Evolutionary conservation across 75 land plant species (phyloP), one percentile per base, ranked within the genome.

Genomic region (Azolla pinnata): DNA sequence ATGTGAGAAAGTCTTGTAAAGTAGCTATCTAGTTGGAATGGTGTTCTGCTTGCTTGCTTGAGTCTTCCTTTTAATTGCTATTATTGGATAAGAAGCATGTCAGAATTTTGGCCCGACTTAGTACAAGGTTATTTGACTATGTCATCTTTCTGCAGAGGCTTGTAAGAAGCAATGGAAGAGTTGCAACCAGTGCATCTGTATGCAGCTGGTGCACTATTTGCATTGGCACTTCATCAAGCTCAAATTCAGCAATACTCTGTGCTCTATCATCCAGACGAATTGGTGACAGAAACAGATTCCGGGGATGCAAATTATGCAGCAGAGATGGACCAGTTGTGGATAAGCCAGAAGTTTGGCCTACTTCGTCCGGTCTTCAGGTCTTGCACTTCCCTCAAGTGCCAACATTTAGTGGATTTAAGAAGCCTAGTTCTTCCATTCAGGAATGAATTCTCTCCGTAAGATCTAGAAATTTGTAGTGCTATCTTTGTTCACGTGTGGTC

Each of bases 331-430:
- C 31, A 60, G 9, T 77, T 83, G 20, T 92, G 97, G 97, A 90
- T 71, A 24, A 72, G 81, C 61, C 67, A 78, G 30, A 27, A 57
- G 27, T 70, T 65, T 27, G 78, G 81, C 34, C 75, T 92, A 8
- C 84, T 88, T 44, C 97, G 83, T 18, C 97, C 90, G 31, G 79
- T 85, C 4, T 88, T 92, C 77, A 73, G 80, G 97, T 91, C n/a
- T n/a, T n/a, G n/a, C n/a, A n/a, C n/a, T n/a, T n/a, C n/a, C n/a
- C n/a, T n/a, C n/a, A n/a, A n/a, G n/a, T n/a, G n/a, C n/a, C n/a
- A n/a, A n/a, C n/a, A n/a, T n/a, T n/a, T n/a, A n/a, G n/a, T n/a
- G n/a, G n/a, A n/a, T n/a, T n/a, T n/a, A n/a, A n/a, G n/a, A 17
- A 20, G 51, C 9, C 33, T 61, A 38, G 42, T 7, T 8, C 14